These are phyloP conservation scores for Sindora glabra DNA, from an alignment of 306 rosid species.

Conservation along the genomic window DNA sequence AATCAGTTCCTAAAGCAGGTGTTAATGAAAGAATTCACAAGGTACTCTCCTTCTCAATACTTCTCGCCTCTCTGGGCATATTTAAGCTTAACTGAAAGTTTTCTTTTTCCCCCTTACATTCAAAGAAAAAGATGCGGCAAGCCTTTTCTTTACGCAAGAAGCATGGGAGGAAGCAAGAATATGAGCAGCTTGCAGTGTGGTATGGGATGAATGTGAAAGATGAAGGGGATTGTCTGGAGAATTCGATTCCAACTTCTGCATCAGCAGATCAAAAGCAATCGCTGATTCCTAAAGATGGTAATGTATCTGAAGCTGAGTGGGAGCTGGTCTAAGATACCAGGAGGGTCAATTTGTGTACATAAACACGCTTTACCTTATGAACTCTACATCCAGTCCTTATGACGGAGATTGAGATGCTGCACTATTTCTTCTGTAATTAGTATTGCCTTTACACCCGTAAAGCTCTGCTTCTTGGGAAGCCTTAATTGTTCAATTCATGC, in stretches of 20 bases:
- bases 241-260: slow-evolving; percentile 2
- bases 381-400: neutral
- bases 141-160: slow-evolving; percentile 51
- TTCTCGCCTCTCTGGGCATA: neutral
- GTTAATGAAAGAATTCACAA: slow-evolving; percentile 30
- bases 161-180: slow-evolving; percentile 68
- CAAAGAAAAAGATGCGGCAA: slow-evolving; percentile 49
- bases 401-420: slow-evolving; percentile 9
- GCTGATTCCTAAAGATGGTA: no score
- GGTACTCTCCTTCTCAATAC: slow-evolving; percentile 35
- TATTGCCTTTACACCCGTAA: neutral
- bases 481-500: neutral
- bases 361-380: neutral
- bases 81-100: slow-evolving; percentile 5
- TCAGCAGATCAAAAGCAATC: slow-evolving; percentile 10
- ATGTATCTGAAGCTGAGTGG: slow-evolving; percentile 89
- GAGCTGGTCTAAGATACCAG: slow-evolving; percentile 54
- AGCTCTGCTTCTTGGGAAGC: slow-evolving; percentile 1
- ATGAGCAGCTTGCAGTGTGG: slow-evolving; percentile 59
- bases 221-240: slow-evolving; percentile 13
- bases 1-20: slow-evolving; percentile 18
- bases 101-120: no score
- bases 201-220: slow-evolving; percentile 25
- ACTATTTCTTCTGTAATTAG: neutral
- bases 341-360: slow-evolving; percentile 20